Evolutionary conservation across 345 rosid genomes (phyloP), one percentile per base, ranked within the genome.

Genomic region (Cardiospermum halicacabum): DNA sequence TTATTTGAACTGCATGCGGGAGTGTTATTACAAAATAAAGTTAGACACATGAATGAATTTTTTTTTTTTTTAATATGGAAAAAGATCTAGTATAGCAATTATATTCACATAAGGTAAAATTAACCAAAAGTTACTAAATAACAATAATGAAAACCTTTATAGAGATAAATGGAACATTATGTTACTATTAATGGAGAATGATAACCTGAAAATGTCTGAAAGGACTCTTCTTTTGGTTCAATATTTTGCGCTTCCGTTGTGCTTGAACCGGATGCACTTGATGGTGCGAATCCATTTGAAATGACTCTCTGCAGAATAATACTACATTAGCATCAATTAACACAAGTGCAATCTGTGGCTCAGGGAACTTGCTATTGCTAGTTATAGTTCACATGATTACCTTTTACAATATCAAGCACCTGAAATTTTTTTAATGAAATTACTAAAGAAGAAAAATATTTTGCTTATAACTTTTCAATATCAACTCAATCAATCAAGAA

Each of bases 141-240:
- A 36, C 34, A 64, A 19, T 22, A 37, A 34, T 25, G 0, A 36
- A 2, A 2, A 22, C 11, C 36, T 28, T 49, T 55, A 1, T 28
- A 13, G 40, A 30, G 40, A 42, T 28, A 5, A 37, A 28, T 27
- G 13, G 12, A 28, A 22, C 47, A 36, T 15, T 18, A 24, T 39
- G 12, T 30, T 21, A 28, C 18, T 2, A 53, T 31, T 11, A 15
- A 24, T 47, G 51, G 51, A 47, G 51, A 47, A 31, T 12, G 37
- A 5, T 15, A 78, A 88, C 94, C 94, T 83, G 91, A 70, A 75
- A 56, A 72, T 5, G 77, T 67, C 50, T 66, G 82, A 76, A 63
- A 69, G 9, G 54, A 75, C 68, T 83, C 86, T 57, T 34, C 58
- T 51, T 24, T 64, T 24, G 67, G 58, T 37, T 36, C 78, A 74